Conservation (phyloP, 345 rosid genomes). For the Brassica cretica region DNA sequence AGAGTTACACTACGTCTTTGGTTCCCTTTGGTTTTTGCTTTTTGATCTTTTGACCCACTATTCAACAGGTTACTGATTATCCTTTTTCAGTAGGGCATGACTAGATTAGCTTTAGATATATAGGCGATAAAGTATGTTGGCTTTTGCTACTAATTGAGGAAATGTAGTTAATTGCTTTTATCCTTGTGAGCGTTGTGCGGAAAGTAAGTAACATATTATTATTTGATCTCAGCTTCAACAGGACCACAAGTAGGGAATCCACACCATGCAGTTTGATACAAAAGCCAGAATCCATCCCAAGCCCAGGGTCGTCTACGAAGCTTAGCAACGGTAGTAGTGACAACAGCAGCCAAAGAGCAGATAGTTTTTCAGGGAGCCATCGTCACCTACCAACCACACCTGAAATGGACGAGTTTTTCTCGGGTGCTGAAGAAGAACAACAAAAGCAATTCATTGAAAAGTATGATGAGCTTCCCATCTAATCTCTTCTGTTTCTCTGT, state of each 20-base stretch:
- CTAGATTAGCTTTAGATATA: constrained; percentile 4
- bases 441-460: constrained; percentile 72
- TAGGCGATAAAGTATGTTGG: constrained; percentile 25
- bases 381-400: constrained; percentile 59
- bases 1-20: background rate
- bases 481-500: background rate
- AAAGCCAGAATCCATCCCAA: constrained; percentile 56
- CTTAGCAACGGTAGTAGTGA: constrained; percentile 38
- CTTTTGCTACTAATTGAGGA: constrained; percentile 33
- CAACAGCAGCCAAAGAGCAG: constrained; percentile 44
- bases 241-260: constrained; percentile 75
- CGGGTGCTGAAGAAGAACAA: constrained; percentile 75
- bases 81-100: constrained; percentile 13
- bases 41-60: constrained; percentile 22
- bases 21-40: constrained; percentile 4
- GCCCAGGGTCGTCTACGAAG: constrained; percentile 41
- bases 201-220: constrained; percentile 25
- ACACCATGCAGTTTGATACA: constrained; percentile 88
- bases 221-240: constrained; percentile 40
- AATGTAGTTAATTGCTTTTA: constrained; percentile 22
- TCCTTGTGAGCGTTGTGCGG: constrained; percentile 6
- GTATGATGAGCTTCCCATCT: constrained; percentile 44
- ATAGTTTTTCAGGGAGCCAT: constrained; percentile 37
- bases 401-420: constrained; percentile 84
- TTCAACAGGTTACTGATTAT: constrained; percentile 3